These are phyloP conservation scores for Mortierella hygrophila DNA, from an alignment of 192 early-diverging fungal species.

Conservation along the genomic window DNA sequence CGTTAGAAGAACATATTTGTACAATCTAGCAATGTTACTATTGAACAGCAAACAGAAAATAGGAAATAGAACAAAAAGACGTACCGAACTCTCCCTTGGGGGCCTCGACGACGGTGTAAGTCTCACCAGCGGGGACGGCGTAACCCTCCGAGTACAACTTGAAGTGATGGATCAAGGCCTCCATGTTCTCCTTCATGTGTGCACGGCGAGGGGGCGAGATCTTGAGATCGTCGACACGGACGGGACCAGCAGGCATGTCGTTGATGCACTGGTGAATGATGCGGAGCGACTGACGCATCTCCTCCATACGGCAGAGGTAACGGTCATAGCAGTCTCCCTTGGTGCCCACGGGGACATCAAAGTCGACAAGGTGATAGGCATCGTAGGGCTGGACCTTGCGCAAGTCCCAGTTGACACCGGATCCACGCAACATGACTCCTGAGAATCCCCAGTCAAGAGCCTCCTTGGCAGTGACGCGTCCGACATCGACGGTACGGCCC, in stretches of 20 bases:
- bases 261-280: conserved; percentile 98
- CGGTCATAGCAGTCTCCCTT: conserved; percentile 98
- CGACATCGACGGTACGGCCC: conserved; percentile 87
- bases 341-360: conserved; percentile 95
- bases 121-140: conserved; percentile 96
- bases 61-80: not conserved
- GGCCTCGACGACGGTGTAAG: conserved; percentile 97
- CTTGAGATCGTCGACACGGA: conserved; percentile 98
- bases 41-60: not conserved
- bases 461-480: conserved; percentile 88
- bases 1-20: not conserved
- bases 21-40: not conserved
- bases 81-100: conserved; percentile 98
- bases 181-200: conserved; percentile 99
- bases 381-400: conserved; percentile 95
- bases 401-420: conserved; percentile 94
- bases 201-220: conserved; percentile 93
- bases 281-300: conserved; percentile 97
- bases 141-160: conserved; percentile 99
- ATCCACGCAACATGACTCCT: conserved; percentile 95
- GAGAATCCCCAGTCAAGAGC: conserved; percentile 94
- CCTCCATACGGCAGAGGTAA: conserved; percentile 97
- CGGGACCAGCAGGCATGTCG: conserved; percentile 93
- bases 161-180: conserved; percentile 99
- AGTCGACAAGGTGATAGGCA: conserved; percentile 95